Evolutionary conservation across 441 rosid genomes (phyloP), one percentile per base, ranked within the genome.

Genomic region (Aleurites moluccanus): DNA sequence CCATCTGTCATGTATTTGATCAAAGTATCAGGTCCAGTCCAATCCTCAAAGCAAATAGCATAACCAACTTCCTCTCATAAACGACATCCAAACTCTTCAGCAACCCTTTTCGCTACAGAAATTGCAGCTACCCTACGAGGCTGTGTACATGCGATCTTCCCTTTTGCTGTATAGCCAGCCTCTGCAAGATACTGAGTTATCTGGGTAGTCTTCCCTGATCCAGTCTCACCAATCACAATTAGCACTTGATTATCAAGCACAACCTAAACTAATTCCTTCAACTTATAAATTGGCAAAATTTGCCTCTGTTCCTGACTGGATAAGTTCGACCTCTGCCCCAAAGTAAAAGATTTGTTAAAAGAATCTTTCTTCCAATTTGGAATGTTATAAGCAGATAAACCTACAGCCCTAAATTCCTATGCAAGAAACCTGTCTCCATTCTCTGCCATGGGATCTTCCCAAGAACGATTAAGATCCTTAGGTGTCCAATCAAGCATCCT

Each of bases 1-100:
- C 96, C 96, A 79, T 93, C 94, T 57, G 98, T 93, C 97, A 90
- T 90, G 81, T 91, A 93, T 82, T 90, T 92, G 81, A 92, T 89
- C 73, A 89, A 90, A 25, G 97, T 90, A 67, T 90, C 92, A 27
- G 95, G 93, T 78, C 95, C 92, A 27, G 95, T 87, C 69, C 95
- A 90, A 82, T 92, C 95, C 80, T 90, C 98, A 76, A 93, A 90
- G 40, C 93, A 85, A 79, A 92, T 85, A 1, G 91, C 89, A 83
- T 90, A 92, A 23, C 95, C 95, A 64, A 92, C 92, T 68, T 92
- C 97, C 74, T 92, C 94, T 33, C 97, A 91, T 55, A 91, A 81
- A 30, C 90, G 89, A 73, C 92, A 90, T 60, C 95, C 97, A 80
- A 91, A 88, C 84, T 91, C 98, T 82, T 88, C 92, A 64, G 95